Evolutionary conservation across 179 eudicot genomes (phyloP), one percentile per base, ranked within the genome.

Genomic region (Drosera spatulata): DNA sequence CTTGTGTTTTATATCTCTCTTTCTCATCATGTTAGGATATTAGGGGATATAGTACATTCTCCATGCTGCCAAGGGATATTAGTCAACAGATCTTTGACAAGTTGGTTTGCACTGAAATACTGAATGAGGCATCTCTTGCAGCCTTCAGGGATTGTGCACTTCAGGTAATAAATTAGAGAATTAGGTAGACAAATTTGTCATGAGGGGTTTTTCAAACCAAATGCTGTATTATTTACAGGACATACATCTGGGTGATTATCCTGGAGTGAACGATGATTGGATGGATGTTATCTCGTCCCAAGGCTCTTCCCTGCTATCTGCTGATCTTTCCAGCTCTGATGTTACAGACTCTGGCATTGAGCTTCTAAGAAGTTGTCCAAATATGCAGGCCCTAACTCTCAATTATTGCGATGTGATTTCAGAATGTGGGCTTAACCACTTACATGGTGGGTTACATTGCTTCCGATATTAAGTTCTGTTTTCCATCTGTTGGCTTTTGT

Each of bases 81-180:
- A 88, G 83, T 64, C 96, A 88, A 62, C 89, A 79, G 66, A 82
- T 91, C n/a, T 84, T 91, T 59, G 80, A 88, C 69, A 91, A 88
- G 65, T 64, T 88, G 75, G 91, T 84, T 60, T 66, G 55, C 70
- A 79, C 86, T 5, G 80, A 76, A 57, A 53, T 82, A 64, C 80
- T 91, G n/a, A 77, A 70, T 55, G 86, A 78, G 56, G 68, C 43
- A 62, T 69, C 72, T 61, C 79, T 88, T 61, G 81, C 84, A 72
- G 88, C 96, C 50, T 88, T 88, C 71, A 79, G 89, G 38, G 95
- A 91, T 65, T 91, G 95, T 60, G 91, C 85, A 64, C 91, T 91
- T 40, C 78, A 88, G 95, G 98, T 88, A 66, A 46, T 22, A 22
- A 22, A 22, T 22, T 22, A 22, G 33, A 22, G 33, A 22, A 22